Evolutionary conservation across 257 asterid genomes (phyloP).

Genomic region (Primulina tabacum): DNA sequence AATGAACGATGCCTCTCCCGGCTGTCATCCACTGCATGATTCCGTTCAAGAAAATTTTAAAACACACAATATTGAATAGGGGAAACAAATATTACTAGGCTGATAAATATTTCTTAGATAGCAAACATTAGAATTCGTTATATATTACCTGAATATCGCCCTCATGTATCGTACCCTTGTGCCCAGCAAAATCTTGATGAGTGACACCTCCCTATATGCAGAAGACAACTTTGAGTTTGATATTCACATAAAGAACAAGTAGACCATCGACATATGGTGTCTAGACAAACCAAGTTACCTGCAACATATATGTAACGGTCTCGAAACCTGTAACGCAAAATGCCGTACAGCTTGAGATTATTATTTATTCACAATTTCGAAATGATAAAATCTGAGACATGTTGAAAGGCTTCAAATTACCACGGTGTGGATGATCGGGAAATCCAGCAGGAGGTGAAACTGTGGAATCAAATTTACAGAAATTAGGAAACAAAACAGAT

Average conservation of each 20-base stretch:
- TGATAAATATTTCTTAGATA: no score
- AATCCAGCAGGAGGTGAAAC: constrained; percentile 96
- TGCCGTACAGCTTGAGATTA: background rate
- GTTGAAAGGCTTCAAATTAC: constrained; percentile 30
- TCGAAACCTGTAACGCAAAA: constrained; percentile 62
- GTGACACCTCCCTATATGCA: constrained; percentile 65
- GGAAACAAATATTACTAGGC: background rate
- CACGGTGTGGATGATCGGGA: constrained; percentile 98
- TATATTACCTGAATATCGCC: constrained; percentile 87
- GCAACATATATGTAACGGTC: constrained; percentile 83
- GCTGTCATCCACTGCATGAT: constrained; percentile 94
- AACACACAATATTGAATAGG: background rate
- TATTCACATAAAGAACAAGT: background rate
- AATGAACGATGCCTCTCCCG: constrained; percentile 91
- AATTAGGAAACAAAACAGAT: background rate
- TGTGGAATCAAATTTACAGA: constrained; percentile 27
- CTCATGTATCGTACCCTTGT: constrained; percentile 68
- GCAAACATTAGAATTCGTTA: background rate
- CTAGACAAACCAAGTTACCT: constrained; percentile 36
- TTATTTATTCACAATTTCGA: background rate
- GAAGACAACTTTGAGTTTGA: constrained; percentile 3
- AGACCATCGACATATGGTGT: background rate
- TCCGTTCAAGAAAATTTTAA: constrained; percentile 5
- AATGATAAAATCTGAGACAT: background rate
- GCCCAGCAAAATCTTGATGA: constrained; percentile 95